Conservation (phyloP, 345 rosid species). For the Sisymbrium altissimum region DNA sequence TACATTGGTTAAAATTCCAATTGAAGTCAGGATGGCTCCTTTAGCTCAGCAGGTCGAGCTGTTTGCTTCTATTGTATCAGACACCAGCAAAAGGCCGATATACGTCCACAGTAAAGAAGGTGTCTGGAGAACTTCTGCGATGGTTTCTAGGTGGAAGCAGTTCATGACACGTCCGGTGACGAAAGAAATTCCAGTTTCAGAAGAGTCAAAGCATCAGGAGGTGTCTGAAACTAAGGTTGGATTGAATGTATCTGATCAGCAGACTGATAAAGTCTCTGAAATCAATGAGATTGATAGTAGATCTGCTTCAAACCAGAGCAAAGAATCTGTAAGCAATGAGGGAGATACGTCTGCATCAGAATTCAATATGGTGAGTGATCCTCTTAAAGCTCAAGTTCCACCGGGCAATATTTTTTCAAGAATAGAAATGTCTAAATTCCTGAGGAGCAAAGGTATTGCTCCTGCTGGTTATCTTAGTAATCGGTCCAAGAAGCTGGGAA, state of each 20-base stretch:
- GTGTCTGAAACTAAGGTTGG: slow-evolving; percentile 30
- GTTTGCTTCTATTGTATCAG: slow-evolving; percentile 78
- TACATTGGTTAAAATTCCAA: slow-evolving; percentile 66
- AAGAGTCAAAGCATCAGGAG: slow-evolving; percentile 36
- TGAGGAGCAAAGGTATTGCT: slow-evolving; percentile 49
- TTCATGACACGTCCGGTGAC: slow-evolving; percentile 53
- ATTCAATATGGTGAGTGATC: slow-evolving; percentile 48
- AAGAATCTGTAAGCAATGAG: slow-evolving; percentile 35
- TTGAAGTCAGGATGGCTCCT: slow-evolving; percentile 82
- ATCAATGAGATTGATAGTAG: slow-evolving; percentile 26
- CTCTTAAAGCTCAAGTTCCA: slow-evolving; percentile 84
- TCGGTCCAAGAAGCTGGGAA: slow-evolving; percentile 41
- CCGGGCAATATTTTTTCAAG: slow-evolving; percentile 73
- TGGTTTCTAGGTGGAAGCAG: slow-evolving; percentile 97
- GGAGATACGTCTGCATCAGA: slow-evolving; percentile 30
- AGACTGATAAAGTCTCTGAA: slow-evolving; percentile 26
- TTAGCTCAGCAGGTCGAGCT: slow-evolving; percentile 85
- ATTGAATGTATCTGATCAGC: slow-evolving; percentile 33
- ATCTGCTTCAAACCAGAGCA: slow-evolving; percentile 30
- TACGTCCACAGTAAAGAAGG: slow-evolving; percentile 97
- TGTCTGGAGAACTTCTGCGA: slow-evolving; percentile 77
- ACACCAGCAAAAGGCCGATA: slow-evolving; percentile 68
- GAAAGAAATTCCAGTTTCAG: slow-evolving; percentile 35
- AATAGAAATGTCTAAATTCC: slow-evolving; percentile 74
- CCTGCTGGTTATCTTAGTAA: slow-evolving; percentile 50